A percentile compares a stretch with the other conserved stretches of the same genome.
phyloP scores from a whole-genome alignment of 1,139 yeast species.

The Petasospora fabianii region DNA sequence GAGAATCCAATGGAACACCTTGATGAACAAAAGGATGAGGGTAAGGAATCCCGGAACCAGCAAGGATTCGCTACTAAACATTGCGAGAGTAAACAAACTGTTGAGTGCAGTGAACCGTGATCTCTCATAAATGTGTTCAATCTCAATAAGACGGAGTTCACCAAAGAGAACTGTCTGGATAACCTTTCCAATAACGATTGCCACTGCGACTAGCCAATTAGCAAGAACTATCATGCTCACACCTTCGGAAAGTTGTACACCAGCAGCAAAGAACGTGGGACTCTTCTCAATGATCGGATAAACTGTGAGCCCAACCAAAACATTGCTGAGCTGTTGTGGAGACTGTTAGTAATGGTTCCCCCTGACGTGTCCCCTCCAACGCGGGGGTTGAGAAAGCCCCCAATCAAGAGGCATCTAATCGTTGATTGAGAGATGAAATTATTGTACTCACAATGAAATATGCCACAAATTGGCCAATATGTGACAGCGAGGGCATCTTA shows the following conservation, averaged over 20 bases:
- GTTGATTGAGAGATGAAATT: not conserved
- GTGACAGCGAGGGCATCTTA: constrained; percentile 7
- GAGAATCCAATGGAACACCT: constrained; percentile 73
- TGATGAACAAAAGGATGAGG: constrained; percentile 48
- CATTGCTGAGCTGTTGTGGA: constrained; percentile 26
- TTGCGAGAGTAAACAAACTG: constrained; percentile 61
- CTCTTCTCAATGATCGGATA: constrained; percentile 32
- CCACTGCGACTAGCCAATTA: constrained; percentile 29
- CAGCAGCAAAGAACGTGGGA: constrained; percentile 43
- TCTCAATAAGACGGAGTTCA: constrained; percentile 66
- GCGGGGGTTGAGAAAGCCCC: not conserved
- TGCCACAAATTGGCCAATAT: constrained; percentile 6
- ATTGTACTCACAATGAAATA: constrained; percentile 16
- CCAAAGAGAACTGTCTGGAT: constrained; percentile 58
- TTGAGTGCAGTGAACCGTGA: constrained; percentile 65
- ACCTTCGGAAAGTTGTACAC: constrained; percentile 42
- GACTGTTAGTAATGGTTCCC: constrained; percentile 7
- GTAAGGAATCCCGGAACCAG: constrained; percentile 38
- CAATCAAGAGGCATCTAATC: not conserved
- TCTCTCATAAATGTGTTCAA: constrained; percentile 71
- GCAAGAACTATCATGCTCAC: constrained; percentile 35
- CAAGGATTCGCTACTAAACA: constrained; percentile 54
- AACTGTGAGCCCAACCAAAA: constrained; percentile 31
- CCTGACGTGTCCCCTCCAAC: not conserved
- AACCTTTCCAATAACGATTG: constrained; percentile 29